Evolutionary conservation across 2,329 filamentous ascomycete species (phyloP), one percentile per base, ranked within the genome.

Genomic region (Aureobasidium melanogenum): DNA sequence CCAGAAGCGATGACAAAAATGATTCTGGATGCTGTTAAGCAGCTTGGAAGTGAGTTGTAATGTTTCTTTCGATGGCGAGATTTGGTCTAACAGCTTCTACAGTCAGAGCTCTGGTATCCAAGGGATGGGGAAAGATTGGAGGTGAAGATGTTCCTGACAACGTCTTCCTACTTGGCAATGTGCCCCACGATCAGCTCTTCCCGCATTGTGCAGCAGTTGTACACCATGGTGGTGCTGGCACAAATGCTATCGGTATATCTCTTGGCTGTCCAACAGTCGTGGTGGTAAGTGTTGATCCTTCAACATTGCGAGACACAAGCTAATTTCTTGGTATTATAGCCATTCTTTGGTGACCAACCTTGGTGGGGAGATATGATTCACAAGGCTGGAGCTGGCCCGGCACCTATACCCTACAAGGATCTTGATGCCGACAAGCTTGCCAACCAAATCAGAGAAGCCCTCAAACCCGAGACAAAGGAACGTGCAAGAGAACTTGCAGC

Each of bases 21-120:
- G 62, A 87, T 93, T 9, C 88, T 92, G 60, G 84, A 88, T 17
- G 88, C 89, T 1, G 79, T 91, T 2, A 76, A 79, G 58, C 71
- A 70, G 52, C 73, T 75, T 9, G 81, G 81, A 2, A 76, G 8
- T 75, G 82, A 28, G 81, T 79, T 0, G 5, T 9, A 3, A 15
- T 12, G 2, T 10, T 14, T 0, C 17, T 43, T 2, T n/a, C n/a
- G n/a, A 2, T 46, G 1, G 1, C 4, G 15, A 30, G n/a, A 7
- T 1, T 10, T 6, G 19, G 17, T 9, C 26, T 56, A 24, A 56
- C 52, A 56, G n/a, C 2, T 4, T 22, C 34, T 6, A 15, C 12
- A 56, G 52, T 56, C 38, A 56, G 52, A 44, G 52, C 52, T 24
- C 74, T 85, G 1, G 73, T 85, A 0, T 83, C 81, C 0, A 77